These are phyloP conservation scores for Penicillium sp. DNA, from an alignment of 2,329 filamentous ascomycete genomes.

Conservation along the genomic window DNA sequence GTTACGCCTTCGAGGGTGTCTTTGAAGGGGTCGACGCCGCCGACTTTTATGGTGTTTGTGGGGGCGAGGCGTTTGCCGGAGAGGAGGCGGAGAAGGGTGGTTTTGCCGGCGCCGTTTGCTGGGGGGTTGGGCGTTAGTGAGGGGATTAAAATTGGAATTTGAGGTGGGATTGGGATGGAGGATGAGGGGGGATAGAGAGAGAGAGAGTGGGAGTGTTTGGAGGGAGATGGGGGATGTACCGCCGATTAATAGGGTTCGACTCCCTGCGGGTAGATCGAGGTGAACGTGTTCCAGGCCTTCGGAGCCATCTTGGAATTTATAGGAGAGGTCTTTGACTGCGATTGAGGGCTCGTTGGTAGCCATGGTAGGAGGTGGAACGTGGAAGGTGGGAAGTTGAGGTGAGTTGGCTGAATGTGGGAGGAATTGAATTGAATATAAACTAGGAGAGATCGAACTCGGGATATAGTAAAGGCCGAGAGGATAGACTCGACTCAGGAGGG, in stretches of 20 bases:
- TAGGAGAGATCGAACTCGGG: not conserved
- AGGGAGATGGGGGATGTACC: conserved; percentile 53
- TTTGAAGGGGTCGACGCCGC: conserved; percentile 89
- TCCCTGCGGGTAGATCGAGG: conserved; percentile 78
- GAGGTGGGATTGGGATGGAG: not conserved
- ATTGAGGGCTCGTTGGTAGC: conserved; percentile 63
- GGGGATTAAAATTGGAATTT: too few relatives aligned
- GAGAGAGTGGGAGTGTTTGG: not conserved
- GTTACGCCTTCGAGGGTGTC: conserved; percentile 90
- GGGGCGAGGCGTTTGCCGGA: conserved; percentile 94
- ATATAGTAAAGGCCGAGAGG: not conserved
- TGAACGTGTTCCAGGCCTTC: conserved; percentile 76
- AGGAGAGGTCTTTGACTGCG: conserved; percentile 76
- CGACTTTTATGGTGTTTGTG: conserved; percentile 73
- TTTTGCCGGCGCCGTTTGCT: conserved; percentile 97
- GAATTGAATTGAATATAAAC: not conserved
- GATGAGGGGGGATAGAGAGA: not conserved
- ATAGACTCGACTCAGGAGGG: not conserved
- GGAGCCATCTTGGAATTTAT: conserved; percentile 85
- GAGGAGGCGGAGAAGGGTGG: conserved; percentile 90
- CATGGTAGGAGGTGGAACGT: conserved; percentile 1
- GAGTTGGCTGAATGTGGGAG: not conserved
- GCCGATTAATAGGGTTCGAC: conserved; percentile 88
- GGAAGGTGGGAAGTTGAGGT: not conserved
- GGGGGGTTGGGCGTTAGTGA: conserved; percentile 12